Conservation (phyloP, 768 basidiomycete genomes). For the Calocybe gangraenosa region DNA sequence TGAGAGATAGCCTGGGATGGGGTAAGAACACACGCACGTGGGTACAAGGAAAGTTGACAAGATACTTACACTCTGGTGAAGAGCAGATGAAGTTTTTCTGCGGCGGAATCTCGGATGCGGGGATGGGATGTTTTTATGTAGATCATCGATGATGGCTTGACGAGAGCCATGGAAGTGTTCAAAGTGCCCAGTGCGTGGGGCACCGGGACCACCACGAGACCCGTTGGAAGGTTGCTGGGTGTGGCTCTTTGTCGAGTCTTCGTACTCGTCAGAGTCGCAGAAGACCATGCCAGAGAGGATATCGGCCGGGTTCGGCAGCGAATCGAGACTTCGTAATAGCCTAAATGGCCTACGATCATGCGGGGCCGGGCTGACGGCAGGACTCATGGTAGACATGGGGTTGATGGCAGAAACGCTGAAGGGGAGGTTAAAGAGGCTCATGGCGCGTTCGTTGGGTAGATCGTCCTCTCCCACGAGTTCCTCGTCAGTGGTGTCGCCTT, state of each 20-base stretch:
- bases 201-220: constrained; percentile 26
- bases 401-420: constrained; percentile 61
- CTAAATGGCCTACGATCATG: constrained; percentile 28
- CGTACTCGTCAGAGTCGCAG: constrained; percentile 41
- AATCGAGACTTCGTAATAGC: constrained; percentile 23
- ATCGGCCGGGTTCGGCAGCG: constrained; percentile 56
- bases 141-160: constrained; percentile 45
- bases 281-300: constrained; percentile 61
- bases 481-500: constrained; percentile 80
- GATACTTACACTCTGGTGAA: constrained; percentile 35
- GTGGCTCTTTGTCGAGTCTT: constrained; percentile 22
- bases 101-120: constrained; percentile 43
- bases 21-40: constrained; percentile 8
- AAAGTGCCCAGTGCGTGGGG: constrained; percentile 38
- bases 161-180: constrained; percentile 28
- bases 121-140: constrained; percentile 40
- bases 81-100: constrained; percentile 24
- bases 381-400: constrained; percentile 71
- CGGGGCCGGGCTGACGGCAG: constrained; percentile 42
- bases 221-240: constrained; percentile 22
- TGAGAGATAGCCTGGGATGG: constrained; percentile 14
- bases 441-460: constrained; percentile 70
- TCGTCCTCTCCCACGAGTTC: constrained; percentile 76
- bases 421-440: constrained; percentile 68
- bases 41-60: constrained; percentile 2